Conservation (phyloP, 257 asterid genomes). For the Capsicum chinense region DNA sequence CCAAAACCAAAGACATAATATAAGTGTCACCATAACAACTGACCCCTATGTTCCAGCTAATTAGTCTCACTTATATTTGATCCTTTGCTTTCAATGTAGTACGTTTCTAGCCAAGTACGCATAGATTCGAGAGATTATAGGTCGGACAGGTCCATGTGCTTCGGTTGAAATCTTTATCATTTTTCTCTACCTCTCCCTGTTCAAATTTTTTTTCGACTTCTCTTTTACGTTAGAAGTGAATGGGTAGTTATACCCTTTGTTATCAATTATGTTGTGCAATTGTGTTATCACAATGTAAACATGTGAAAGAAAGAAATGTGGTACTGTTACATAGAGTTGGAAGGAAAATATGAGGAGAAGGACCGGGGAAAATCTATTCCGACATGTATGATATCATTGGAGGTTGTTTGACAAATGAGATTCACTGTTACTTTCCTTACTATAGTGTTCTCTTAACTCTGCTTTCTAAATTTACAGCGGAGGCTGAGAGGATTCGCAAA, state of each 20-base stretch:
- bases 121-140: background rate
- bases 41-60: background rate
- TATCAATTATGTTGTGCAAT: too few species aligned
- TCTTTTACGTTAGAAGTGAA: background rate
- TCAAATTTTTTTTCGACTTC: background rate
- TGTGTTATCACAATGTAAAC: too few species aligned
- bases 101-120: background rate
- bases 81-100: background rate
- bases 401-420: too few species aligned
- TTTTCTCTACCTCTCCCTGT: background rate
- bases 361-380: too few species aligned
- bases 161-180: conserved; percentile 4
- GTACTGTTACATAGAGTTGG: too few species aligned
- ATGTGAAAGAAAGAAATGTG: too few species aligned
- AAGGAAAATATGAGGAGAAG: too few species aligned
- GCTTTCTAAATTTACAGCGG: conserved; percentile 46
- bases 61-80: background rate
- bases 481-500: conserved; percentile 67
- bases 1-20: background rate
- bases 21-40: background rate
- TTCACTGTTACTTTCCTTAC: too few species aligned
- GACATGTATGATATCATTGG: too few species aligned
- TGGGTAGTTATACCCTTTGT: background rate
- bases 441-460: background rate
- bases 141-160: background rate